Percentiles rank a stretch among this genome's conserved stretches.
Conservation (phyloP, 257 asterid species). For the Plantago ovata region DNA sequence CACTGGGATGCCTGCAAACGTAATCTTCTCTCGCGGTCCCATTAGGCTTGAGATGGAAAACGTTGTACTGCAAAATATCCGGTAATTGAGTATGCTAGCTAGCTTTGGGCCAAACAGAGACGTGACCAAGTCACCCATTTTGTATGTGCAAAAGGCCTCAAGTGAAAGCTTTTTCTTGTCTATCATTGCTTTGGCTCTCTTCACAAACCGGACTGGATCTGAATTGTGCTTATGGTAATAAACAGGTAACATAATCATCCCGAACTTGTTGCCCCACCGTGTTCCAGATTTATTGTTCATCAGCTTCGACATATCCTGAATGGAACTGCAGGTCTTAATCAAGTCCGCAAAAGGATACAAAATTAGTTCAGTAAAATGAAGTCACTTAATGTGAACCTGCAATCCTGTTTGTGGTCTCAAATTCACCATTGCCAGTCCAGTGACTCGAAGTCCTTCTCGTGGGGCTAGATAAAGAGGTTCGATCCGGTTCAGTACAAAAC, state of each 20-base stretch:
- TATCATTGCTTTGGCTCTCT: constrained; percentile 64
- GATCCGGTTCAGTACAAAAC: neutral
- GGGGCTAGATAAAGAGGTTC: constrained; percentile 26
- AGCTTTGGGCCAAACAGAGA: constrained; percentile 51
- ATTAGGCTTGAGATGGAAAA: no score
- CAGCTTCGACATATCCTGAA: constrained; percentile 50
- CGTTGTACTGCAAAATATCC: no score
- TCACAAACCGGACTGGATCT: constrained; percentile 54
- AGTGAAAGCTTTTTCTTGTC: constrained; percentile 75
- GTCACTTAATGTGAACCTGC: constrained; percentile 35
- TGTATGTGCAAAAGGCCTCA: constrained; percentile 63
- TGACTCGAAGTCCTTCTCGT: constrained; percentile 54
- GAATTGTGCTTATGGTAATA: constrained; percentile 33
- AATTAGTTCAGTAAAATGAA: neutral
- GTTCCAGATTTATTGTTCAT: constrained; percentile 27
- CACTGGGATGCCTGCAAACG: no score
- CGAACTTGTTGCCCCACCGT: constrained; percentile 69
- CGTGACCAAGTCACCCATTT: constrained; percentile 38
- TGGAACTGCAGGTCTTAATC: neutral
- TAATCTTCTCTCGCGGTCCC: no score
- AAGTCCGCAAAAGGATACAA: neutral
- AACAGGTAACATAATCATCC: constrained; percentile 63
- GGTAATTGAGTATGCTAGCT: no score
- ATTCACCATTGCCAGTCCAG: constrained; percentile 81
- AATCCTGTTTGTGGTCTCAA: constrained; percentile 60